Base-by-base conservation (phyloP, 768 basidiomycete species). In the Lactifluus rugatus region DNA sequence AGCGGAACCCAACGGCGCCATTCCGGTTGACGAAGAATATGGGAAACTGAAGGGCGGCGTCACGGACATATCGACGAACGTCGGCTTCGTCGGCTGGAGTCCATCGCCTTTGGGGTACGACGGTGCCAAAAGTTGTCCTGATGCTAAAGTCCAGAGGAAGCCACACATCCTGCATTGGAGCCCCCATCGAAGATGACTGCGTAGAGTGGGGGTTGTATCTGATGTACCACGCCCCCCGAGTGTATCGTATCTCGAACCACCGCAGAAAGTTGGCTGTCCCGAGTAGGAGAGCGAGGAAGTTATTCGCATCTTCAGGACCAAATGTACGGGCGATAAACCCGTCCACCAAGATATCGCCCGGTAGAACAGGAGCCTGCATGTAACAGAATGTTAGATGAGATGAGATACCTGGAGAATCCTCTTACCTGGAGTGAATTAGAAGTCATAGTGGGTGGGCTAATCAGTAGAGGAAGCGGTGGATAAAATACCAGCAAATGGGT, bases 81-180 rank as follows among this genome's bases (percentile, higher is more conserved):
- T 60, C 58, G 17, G 50, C 54, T 6, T 51, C 49, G 14, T 60
- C 44, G 2, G 28, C 21, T 5, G 59, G 59, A 2, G n/a, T 8
- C 59, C 59, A 60, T 52, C 59, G 59, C 5, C 8, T 8, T 10
- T 60, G 59, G 9, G 48, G 59, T 10, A 60, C 44, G 2, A 60
- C 31, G 2, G 54, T 51, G 8, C 59, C 59, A 2, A 17, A 26
- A 5, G 44, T 47, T 1, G 2, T 5, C 8, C 6, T 0, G 25
- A 28, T 5, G 23, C n/a, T 31, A 19, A 23, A 45, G 26, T 61
- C 60, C 14, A 61, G 7, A 1, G 34, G 39, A 3, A 59, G 23
- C 6, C 19, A n/a, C 7, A 4, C 5, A 13, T 25, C 0, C 56
- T 34, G 55, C 14, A 9, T 6, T 8, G 58, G 47, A 8, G 16